Evolutionary conservation across 2,329 filamentous ascomycete genomes (phyloP), one percentile per base, ranked within the genome.

Genomic region (Neofusicoccum umdonicola): DNA sequence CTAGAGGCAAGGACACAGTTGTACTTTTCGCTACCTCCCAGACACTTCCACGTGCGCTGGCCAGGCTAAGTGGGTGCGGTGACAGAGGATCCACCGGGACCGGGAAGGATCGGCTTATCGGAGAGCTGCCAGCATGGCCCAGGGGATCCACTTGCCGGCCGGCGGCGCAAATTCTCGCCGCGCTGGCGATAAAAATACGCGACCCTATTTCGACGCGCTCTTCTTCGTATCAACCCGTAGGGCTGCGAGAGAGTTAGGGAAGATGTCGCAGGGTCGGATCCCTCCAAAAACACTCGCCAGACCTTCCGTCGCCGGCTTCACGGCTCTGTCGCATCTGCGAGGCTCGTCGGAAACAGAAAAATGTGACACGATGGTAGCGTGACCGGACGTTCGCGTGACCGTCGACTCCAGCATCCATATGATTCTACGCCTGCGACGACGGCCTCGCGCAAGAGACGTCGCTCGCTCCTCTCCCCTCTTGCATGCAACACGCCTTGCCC

Each of bases 341-440:
- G n/a, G 17, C 35, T 6, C n/a, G 17, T 7, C 6, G 27, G 27
- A 31, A 31, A 31, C 27, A 31, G 6, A 13, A 13, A 44, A 57
- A 57, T 44, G 52, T 57, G 52, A 57, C 37, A 34, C 52, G 39
- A 57, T 44, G 52, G n/a, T 22, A 39, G 52, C 52, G 50, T 57
- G 52, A 57, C 44, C 52, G 3, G 1, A 5, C 19, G 52, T 44
- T 57, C 52, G 52, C 52, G 52, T 57, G 52, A 57, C 52, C 52
- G 50, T 31, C 15, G 3, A 2, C 13, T 42, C 12, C 50, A 19
- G 19, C 19, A 13, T 22, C 35, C 51, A n/a, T 56, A 22, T 44
- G 52, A 4, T 34, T 57, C 22, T 44, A 44, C 22, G 13, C 6
- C 15, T 15, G 15, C 15, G 22, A 22, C 22, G 22, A 22, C 22